These are phyloP conservation scores for Parietaria judaica DNA, from an alignment of 306 rosid genomes.

Conservation along the genomic window DNA sequence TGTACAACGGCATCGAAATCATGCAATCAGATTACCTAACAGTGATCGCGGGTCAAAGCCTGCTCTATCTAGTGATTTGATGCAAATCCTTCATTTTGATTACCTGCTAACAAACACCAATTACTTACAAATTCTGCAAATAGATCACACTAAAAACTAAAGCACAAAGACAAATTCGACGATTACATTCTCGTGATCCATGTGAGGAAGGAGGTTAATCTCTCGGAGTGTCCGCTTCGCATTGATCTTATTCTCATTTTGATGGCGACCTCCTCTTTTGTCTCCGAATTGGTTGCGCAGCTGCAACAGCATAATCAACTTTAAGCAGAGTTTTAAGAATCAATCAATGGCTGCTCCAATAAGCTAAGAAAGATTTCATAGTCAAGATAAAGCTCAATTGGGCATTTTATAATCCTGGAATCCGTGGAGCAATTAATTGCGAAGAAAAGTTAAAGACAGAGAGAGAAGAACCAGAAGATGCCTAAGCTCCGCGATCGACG, in stretches of 20 bases:
- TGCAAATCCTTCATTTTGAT: slow-evolving; percentile 76
- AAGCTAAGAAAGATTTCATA: background rate
- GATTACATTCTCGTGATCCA: slow-evolving; percentile 88
- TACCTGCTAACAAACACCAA: slow-evolving; percentile 34
- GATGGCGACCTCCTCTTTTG: slow-evolving; percentile 58
- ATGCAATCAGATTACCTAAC: slow-evolving; percentile 55
- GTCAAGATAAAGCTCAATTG: background rate
- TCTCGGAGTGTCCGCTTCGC: slow-evolving; percentile 69
- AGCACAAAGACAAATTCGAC: background rate
- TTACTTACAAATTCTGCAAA: background rate
- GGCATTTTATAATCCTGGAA: background rate
- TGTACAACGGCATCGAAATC: no score
- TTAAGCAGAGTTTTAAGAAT: background rate
- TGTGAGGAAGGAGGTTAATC: slow-evolving; percentile 59
- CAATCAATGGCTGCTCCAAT: no score
- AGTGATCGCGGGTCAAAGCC: slow-evolving; percentile 81
- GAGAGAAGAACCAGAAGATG: slow-evolving; percentile 63
- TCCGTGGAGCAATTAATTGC: background rate
- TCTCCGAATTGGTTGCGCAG: slow-evolving; percentile 44
- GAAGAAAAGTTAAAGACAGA: background rate
- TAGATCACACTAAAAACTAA: slow-evolving; percentile 15
- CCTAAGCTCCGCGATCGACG: slow-evolving; percentile 96
- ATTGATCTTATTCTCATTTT: slow-evolving; percentile 63
- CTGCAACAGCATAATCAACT: slow-evolving; percentile 24
- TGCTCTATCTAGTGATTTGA: slow-evolving; percentile 75